phyloP scores from a whole-genome alignment of 345 rosid genomes.

The Cardamine resedifolia region DNA sequence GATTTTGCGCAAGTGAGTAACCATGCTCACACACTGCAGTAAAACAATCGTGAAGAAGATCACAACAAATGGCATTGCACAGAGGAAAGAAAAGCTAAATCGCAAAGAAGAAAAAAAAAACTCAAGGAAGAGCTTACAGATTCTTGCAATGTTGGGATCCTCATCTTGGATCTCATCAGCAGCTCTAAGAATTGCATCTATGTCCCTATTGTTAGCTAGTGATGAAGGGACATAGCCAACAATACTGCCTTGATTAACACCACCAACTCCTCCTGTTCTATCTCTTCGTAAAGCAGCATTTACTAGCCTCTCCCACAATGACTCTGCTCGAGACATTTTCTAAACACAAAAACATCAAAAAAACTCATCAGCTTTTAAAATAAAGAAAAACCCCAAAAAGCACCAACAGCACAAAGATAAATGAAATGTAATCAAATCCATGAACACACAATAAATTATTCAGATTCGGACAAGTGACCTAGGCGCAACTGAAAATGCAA shows the following conservation, averaged over 20 bases:
- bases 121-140: slow-evolving; percentile 50
- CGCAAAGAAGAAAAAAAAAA: background rate
- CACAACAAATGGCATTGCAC: background rate
- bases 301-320: slow-evolving; percentile 85
- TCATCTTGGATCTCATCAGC: slow-evolving; percentile 97
- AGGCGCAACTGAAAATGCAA: slow-evolving; percentile 11
- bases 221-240: slow-evolving; percentile 88
- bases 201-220: slow-evolving; percentile 74
- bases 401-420: background rate
- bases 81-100: slow-evolving; percentile 9
- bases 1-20: slow-evolving; percentile 89
- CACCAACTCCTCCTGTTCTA: slow-evolving; percentile 50
- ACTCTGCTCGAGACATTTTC: slow-evolving; percentile 81
- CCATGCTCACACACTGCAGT: slow-evolving; percentile 95
- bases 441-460: background rate
- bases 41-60: slow-evolving; percentile 17
- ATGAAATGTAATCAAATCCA: background rate
- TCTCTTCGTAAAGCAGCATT: slow-evolving; percentile 79
- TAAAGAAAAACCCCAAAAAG: background rate
- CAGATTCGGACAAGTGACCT: slow-evolving; percentile 29
- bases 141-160: slow-evolving; percentile 81
- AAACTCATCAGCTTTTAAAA: background rate
- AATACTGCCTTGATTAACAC: slow-evolving; percentile 61
- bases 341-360: slow-evolving; percentile 17
- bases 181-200: slow-evolving; percentile 85